Base-by-base conservation (phyloP, 1,139 yeast genomes). In the Yamadazyma kanchanaburiensis region DNA sequence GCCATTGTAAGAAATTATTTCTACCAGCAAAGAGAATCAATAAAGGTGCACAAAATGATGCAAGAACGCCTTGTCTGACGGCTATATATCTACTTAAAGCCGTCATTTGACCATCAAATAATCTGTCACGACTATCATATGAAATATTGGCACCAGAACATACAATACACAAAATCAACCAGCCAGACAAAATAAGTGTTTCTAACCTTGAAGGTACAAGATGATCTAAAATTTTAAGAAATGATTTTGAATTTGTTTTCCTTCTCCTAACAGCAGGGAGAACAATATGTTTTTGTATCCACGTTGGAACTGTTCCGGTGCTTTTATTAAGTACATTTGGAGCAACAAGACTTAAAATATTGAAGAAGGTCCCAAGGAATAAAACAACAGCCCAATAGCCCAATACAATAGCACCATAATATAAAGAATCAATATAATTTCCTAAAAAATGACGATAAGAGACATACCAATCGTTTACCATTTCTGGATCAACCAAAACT, bases 301-400 rank as follows among this genome's bases (percentile, higher is more conserved):
- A 26, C 33, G 51, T 60, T 6, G 53, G 31, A 3, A 51, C 12
- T 2, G 53, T 52, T 2, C 56, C 54, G 2, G 58, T 52, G 15
- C 48, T 42, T 13, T 35, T 38, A 18, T 46, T 48, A 13, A 47
- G 39, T 6, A 51, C 24, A 0, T 45, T 35, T 3, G 70, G 70
- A 10, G 10, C 7, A 24, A 50, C 49, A 18, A 62, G 35, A 3
- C 45, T 17, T 28, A 46, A 52, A 13, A 56, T 41, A 74, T 76
- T 67, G 44, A 76, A 71, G 29, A 56, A 45, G 12, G 68, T 24
- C 2, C 61, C 58, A 4, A 70, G 67, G 17, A 65, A 18, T 1
- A 74, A 17, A 37, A 74, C 44, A 7, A 77, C 54, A 3, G 65
- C 31, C 78, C 80, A 74, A 43, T 62, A 75, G 0, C 71, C 74